Base-by-base conservation (phyloP, 2,329 filamentous ascomycete genomes). In the Alternaria sp. region DNA sequence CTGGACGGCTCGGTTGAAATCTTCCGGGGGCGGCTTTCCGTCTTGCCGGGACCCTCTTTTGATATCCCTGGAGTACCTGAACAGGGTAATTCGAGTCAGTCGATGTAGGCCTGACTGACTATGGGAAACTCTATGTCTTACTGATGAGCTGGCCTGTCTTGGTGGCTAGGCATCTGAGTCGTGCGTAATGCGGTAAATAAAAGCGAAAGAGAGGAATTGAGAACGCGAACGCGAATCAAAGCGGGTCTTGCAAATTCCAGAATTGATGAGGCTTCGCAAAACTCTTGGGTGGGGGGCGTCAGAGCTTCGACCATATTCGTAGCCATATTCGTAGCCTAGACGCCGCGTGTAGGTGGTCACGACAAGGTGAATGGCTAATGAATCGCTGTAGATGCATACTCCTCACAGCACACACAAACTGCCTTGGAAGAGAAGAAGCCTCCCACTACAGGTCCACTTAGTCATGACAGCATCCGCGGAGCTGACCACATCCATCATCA, bases 1-100 rank as follows among this genome's bases (percentile, higher is more conserved):
- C 58, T 60, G 58, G 52, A 51, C 52, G 42, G 52, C 57, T 60
- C 54, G 63, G 49, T 41, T 58, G 51, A 57, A 51, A 62, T 56
- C 45, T 37, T 55, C 62, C 57, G 61, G 54, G 21, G 31, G 23
- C 41, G 42, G 51, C 41, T 51, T 60, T 62, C 61, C 63, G 44
- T 37, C 23, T 48, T 23, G 40, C 45, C 49, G 58, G 61, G 55
- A 44, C 50, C 26, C 31, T 28, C 26, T 44, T 28, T 51, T 23
- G 33, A 45, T 40, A 37, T 33, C 26, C 34, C 51, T 51, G 41
- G 39, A 49, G 45, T 51, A 54, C 39, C 50, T 55, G 51, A 53
- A 44, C 48, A 36, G 23, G 33, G 52, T 41, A 26, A 26, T 29
- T 17, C 57, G 60, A 61, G 52, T 61, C 52, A 59, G 50, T 53